phyloP scores from a whole-genome alignment of 495 filamentous ascomycete genomes.

The Podospora bellae-mahoneyi region DNA sequence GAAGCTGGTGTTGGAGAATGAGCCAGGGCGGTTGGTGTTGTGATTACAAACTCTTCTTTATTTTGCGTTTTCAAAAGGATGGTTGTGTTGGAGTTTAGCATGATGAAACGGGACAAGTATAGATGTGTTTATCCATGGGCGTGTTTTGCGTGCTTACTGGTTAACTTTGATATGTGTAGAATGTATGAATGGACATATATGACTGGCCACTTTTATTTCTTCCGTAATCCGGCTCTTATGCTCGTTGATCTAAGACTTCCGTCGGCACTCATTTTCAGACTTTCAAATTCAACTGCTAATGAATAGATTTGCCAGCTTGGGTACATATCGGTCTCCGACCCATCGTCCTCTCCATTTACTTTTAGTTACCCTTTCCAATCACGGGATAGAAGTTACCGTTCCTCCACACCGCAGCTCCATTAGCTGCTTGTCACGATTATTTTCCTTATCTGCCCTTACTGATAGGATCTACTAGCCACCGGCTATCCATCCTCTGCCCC shows the following conservation, averaged over 20 bases:
- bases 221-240: not conserved
- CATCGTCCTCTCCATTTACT: too few species aligned
- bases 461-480: too few species aligned
- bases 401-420: too few species aligned
- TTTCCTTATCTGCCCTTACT: too few species aligned
- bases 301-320: too few species aligned
- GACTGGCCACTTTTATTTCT: not conserved
- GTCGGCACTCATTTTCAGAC: too few species aligned
- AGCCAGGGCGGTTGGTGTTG: conserved; percentile 75
- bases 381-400: too few species aligned
- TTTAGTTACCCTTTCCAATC: too few species aligned
- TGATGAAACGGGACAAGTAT: not conserved
- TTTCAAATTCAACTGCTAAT: not conserved
- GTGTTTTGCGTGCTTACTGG: conserved; percentile 7
- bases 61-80: conserved; percentile 1
- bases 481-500: too few species aligned
- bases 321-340: too few species aligned
- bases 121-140: not conserved
- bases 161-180: not conserved
- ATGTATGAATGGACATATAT: not conserved
- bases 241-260: not conserved
- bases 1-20: conserved; percentile 74
- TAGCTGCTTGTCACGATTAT: too few species aligned
- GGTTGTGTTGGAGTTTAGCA: not conserved
- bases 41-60: conserved; percentile 24